These are phyloP conservation scores for Filosporella fistucella DNA, from an alignment of 495 filamentous ascomycete genomes.

Conservation along the genomic window DNA sequence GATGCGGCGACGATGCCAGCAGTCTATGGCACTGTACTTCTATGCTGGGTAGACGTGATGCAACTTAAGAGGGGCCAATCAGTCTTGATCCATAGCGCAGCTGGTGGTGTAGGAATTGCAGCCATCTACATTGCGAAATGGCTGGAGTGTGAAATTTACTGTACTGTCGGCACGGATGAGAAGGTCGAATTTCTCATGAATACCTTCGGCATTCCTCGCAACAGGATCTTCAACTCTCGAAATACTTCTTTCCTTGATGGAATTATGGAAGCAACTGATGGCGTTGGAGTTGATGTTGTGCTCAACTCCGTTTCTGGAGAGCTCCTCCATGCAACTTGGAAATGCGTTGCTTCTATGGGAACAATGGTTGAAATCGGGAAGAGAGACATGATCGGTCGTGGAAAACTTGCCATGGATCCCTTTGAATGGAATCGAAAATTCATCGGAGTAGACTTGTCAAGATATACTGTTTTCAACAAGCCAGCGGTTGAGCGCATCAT, in stretches of 20 bases:
- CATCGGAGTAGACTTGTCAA: background rate
- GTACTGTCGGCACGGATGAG: slow-evolving; percentile 47
- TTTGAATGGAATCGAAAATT: slow-evolving; percentile 27
- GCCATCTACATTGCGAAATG: slow-evolving; percentile 39
- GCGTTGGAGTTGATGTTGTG: slow-evolving; percentile 49
- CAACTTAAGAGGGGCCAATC: slow-evolving; percentile 43
- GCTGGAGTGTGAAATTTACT: slow-evolving; percentile 41
- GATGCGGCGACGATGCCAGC: slow-evolving; percentile 6
- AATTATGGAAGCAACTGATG: slow-evolving; percentile 24
- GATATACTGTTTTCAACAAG: background rate
- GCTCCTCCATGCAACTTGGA: slow-evolving; percentile 34
- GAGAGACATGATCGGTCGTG: slow-evolving; percentile 25
- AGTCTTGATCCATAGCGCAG: slow-evolving; percentile 54
- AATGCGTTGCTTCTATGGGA: slow-evolving; percentile 44
- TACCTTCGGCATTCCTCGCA: slow-evolving; percentile 40
- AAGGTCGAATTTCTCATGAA: slow-evolving; percentile 45
- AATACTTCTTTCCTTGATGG: slow-evolving; percentile 34
- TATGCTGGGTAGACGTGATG: slow-evolving; percentile 18
- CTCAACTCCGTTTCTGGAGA: slow-evolving; percentile 46
- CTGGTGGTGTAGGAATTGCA: slow-evolving; percentile 47
- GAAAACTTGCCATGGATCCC: slow-evolving; percentile 27
- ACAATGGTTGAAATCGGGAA: slow-evolving; percentile 40
- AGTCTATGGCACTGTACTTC: background rate
- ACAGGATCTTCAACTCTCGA: slow-evolving; percentile 45
- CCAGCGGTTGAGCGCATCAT: background rate